Evolutionary conservation across 768 basidiomycete species (phyloP).

Genomic region (Pleurotus sapidus): DNA sequence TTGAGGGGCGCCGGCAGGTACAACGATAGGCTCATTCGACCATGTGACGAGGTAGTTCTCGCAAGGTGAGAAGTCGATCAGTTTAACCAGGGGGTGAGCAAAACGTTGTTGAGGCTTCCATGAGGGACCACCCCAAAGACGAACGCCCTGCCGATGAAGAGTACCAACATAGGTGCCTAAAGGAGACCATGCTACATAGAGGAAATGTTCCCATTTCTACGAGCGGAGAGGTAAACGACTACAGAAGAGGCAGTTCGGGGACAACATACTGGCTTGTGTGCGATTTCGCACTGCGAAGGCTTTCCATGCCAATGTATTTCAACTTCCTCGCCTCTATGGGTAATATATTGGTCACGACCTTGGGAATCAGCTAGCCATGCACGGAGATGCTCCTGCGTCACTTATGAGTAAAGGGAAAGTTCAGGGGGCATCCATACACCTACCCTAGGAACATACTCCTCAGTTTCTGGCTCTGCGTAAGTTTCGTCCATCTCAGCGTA

Average conservation of each 20-base stretch:
- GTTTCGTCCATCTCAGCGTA: conserved; percentile 76
- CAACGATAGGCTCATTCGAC: conserved; percentile 91
- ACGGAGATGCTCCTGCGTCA: conserved; percentile 81
- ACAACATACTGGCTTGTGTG: conserved; percentile 68
- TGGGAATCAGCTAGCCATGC: conserved; percentile 92
- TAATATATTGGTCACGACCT: conserved; percentile 95
- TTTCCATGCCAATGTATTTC: conserved; percentile 92
- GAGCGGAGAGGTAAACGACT: conserved; percentile 8
- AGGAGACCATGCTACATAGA: conserved; percentile 97
- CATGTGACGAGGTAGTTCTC: conserved; percentile 97
- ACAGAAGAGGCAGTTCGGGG: conserved; percentile 1
- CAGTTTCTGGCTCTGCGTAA: conserved; percentile 70
- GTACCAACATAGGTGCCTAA: conserved; percentile 93
- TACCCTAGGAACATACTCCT: conserved; percentile 77
- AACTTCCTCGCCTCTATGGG: conserved; percentile 90
- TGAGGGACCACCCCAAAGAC: conserved; percentile 91
- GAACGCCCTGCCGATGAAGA: conserved; percentile 92
- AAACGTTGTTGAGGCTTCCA: conserved; percentile 90
- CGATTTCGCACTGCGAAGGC: conserved; percentile 80
- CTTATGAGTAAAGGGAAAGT: conserved; percentile 5
- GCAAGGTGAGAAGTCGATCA: conserved; percentile 96
- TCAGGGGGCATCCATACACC: conserved; percentile 11
- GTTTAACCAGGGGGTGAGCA: conserved; percentile 91
- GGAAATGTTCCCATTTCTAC: conserved; percentile 91
- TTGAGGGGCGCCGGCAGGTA: conserved; percentile 76